Evolutionary conservation across 2,329 filamentous ascomycete genomes (phyloP).

Genomic region (Arthrobotrys pseudoclavata): DNA sequence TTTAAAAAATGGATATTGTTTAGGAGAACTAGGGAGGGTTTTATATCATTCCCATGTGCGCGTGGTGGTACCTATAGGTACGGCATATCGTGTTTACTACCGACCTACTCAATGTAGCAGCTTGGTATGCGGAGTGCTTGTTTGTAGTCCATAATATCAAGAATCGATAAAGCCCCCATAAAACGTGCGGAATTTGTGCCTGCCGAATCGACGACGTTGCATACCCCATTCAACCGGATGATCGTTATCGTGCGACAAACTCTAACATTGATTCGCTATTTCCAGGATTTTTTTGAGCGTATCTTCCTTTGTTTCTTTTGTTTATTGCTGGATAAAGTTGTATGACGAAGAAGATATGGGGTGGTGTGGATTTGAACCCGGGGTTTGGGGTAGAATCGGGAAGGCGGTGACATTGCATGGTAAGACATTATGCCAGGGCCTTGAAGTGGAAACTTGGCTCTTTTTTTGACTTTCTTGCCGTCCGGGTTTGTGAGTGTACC

Average conservation of each 20-base stretch:
- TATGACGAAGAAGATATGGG: slow-evolving; percentile 1
- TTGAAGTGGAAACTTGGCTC: slow-evolving; percentile 27
- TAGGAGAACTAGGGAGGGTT: slow-evolving; percentile 7
- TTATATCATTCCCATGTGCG: slow-evolving; percentile 16
- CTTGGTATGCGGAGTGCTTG: slow-evolving; percentile 13
- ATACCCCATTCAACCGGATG: slow-evolving; percentile 8
- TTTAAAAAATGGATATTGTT: background rate
- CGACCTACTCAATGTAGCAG: slow-evolving; percentile 38
- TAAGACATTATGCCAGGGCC: slow-evolving; percentile 32
- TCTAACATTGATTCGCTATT: slow-evolving; percentile 35
- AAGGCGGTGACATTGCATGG: slow-evolving; percentile 36
- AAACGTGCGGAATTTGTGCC: slow-evolving; percentile 24
- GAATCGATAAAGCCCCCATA: slow-evolving; percentile 1
- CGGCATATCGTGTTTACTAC: background rate
- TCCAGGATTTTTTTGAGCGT: background rate
- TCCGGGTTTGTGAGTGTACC: slow-evolving; percentile 25
- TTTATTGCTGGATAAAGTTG: background rate
- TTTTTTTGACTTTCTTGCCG: slow-evolving; percentile 35
- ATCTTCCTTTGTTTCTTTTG: background rate
- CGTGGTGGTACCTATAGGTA: slow-evolving; percentile 6
- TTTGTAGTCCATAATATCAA: background rate
- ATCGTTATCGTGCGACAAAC: slow-evolving; percentile 34
- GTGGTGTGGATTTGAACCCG: background rate
- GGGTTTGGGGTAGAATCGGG: slow-evolving; percentile 35
- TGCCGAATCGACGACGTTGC: slow-evolving; percentile 40